Evolutionary conservation across 129 eudicot species (phyloP).

Genomic region (Centrapalus pauciflorus): DNA sequence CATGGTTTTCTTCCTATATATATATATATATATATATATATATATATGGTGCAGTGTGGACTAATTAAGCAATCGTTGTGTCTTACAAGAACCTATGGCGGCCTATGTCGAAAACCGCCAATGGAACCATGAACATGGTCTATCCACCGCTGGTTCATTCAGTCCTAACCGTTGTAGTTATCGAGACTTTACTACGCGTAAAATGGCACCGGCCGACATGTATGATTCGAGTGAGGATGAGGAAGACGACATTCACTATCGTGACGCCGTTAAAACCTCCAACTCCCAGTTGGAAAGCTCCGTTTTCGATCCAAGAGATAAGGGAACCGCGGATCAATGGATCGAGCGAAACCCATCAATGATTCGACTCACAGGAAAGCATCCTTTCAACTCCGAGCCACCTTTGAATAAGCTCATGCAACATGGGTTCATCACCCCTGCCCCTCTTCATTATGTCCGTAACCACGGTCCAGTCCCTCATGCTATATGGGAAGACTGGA

Average conservation of each 20-base stretch:
- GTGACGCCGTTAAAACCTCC: slow-evolving; percentile 29
- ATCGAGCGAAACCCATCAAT: slow-evolving; percentile 65
- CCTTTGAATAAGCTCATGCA: slow-evolving; percentile 85
- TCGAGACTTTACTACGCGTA: slow-evolving; percentile 7
- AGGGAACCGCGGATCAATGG: slow-evolving; percentile 77
- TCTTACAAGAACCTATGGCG: slow-evolving; percentile 50
- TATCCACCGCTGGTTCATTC: slow-evolving; percentile 23
- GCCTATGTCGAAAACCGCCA: slow-evolving; percentile 85
- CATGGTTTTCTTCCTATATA: background rate
- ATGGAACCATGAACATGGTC: slow-evolving; percentile 39
- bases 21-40: no score
- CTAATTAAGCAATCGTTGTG: slow-evolving; percentile 23
- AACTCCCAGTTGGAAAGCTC: slow-evolving; percentile 63
- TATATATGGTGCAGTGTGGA: slow-evolving; percentile 11
- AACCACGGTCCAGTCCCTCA: slow-evolving; percentile 86
- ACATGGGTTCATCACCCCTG: slow-evolving; percentile 94
- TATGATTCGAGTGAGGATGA: slow-evolving; percentile 41
- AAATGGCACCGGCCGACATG: background rate
- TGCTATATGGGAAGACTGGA: slow-evolving; percentile 65
- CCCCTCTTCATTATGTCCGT: slow-evolving; percentile 86
- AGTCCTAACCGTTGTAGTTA: slow-evolving; percentile 39
- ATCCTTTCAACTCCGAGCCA: slow-evolving; percentile 92
- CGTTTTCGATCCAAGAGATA: slow-evolving; percentile 53
- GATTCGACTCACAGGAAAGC: slow-evolving; percentile 92
- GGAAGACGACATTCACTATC: slow-evolving; percentile 23